Evolutionary conservation across 2,329 filamentous ascomycete genomes (phyloP), one percentile per base, ranked within the genome.

Genomic region (Pseudogymnoascus sp.): DNA sequence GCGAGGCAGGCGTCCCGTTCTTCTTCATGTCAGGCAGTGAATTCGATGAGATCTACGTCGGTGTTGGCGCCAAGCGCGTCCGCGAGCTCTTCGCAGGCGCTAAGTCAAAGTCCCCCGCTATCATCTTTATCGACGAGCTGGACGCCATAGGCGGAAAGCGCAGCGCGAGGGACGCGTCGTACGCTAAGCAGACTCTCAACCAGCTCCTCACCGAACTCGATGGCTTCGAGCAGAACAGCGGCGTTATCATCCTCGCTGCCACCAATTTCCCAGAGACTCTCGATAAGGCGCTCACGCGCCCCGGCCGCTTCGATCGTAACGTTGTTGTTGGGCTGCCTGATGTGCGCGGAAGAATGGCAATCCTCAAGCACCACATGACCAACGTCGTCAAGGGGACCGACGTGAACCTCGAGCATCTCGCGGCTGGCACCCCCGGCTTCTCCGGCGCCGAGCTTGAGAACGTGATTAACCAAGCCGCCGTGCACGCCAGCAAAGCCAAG

Each of bases 11-110:
- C 63, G 94, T 99, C 16, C 94, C 94, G 1, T 99, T 99, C 82
- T 99, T 97, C 82, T 99, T 97, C 82, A 97, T 99, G 93, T 99
- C 94, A 72, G 94, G 94, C 60, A 96, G 91, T 64, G 94, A 99
- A 75, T 99, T 99, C 73, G 94, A 99, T 72, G 94, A 99, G 76
- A 89, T 99, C 61, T 99, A 97, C 72, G 95, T 99, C 37, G 94
- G 94, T 73, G 94, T 99, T 62, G 92, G 92, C 73, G 92, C 92
- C 53, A 96, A 99, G 81, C 90, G 94, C 72, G 93, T 99, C 59
- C 91, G 94, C 64, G 94, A 97, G 66, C 83, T 96, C n/a, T 96
- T 96, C 75, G 78, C 81, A 53, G 86, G 89, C 63, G 93, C 93
- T 67, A 90, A 92, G 69, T 76, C 81, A 67, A 97, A 97, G 78